Evolutionary conservation across 768 basidiomycete species (phyloP), one percentile per base, ranked within the genome.

Genomic region (Lyophyllum atratum): DNA sequence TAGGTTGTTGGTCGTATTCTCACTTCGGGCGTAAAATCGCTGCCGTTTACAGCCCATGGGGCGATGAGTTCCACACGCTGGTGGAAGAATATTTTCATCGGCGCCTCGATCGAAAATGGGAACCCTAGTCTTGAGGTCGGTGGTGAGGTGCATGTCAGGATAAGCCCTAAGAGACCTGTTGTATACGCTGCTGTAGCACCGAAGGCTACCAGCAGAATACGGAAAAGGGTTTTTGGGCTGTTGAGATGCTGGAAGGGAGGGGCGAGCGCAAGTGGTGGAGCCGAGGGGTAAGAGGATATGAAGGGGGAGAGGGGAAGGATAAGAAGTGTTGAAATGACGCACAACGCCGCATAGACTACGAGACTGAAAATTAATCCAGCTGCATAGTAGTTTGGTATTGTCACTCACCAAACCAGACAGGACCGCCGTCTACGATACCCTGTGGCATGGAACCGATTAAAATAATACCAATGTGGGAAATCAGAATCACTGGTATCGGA

Each of bases 21-120:
- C 1, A 54, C 29, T 15, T 31, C 43, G n/a, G n/a, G 33, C 24
- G 29, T 19, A 6, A 64, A 59, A 28, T 57, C 50, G 12, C 58
- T 59, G n/a, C 66, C 61, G 2, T 65, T 64, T 8, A 70, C 55
- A 9, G 63, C 55, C 40, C 68, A 59, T 15, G 61, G 49, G 31
- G 66, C 67, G 24, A 64, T 55, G 28, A 72, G 63, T 47, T 79
- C 73, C 6, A 90, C 73, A 1, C 66, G 74, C 66, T 92, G 91
- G 48, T 78, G 77, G 77, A 92, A 93, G 70, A 78, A 90, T 1
- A 91, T 70, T 60, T 90, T 91, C 64, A 92, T 71, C 0, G 89
- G 90, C 4, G 80, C 68, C 21, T 79, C 68, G 39, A 75, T 70
- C 15, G 81, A 80, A 74, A 93, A 92, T 0, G 90, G 90, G 71